These are phyloP conservation scores for Mucor mucedo DNA, from an alignment of 371 early-diverging fungal genomes.

Conservation along the genomic window DNA sequence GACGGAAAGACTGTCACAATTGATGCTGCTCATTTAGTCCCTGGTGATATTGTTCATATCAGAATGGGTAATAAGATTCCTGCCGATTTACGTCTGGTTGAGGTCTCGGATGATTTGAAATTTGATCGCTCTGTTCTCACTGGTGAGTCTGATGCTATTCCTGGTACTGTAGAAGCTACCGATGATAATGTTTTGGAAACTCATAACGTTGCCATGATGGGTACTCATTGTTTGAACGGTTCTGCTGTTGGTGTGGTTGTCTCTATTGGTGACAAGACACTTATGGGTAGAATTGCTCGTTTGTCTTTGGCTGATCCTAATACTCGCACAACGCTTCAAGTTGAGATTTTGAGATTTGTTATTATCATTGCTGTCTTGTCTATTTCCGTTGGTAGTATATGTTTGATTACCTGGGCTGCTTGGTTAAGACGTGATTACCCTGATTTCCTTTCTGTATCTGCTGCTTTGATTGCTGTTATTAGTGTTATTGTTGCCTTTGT, in stretches of 20 bases:
- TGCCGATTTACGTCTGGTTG: constrained; percentile 69
- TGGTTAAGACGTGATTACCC: constrained; percentile 51
- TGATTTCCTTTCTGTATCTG: constrained; percentile 56
- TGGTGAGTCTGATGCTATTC: constrained; percentile 71
- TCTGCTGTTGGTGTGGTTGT: constrained; percentile 68
- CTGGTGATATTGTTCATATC: constrained; percentile 68
- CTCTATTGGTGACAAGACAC: constrained; percentile 61
- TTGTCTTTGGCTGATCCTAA: constrained; percentile 49
- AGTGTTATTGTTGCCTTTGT: constrained; percentile 73
- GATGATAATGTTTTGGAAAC: constrained; percentile 67
- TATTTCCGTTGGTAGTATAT: constrained; percentile 46
- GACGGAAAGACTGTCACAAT: constrained; percentile 57
- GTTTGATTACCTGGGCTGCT: constrained; percentile 43
- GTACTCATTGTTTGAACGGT: constrained; percentile 69
- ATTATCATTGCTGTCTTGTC: constrained; percentile 68
- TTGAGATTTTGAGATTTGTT: constrained; percentile 73
- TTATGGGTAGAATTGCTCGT: constrained; percentile 75
- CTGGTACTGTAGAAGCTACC: constrained; percentile 56
- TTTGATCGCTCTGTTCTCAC: constrained; percentile 76
- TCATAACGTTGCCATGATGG: constrained; percentile 71
- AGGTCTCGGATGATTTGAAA: constrained; percentile 59
- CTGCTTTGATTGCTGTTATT: constrained; percentile 72
- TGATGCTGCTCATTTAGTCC: constrained; percentile 46
- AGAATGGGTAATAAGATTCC: constrained; percentile 72
- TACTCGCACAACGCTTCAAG: constrained; percentile 64